Evolutionary conservation across 371 early-diverging fungal genomes (phyloP).

Genomic region (Lichtheimia ramosa): DNA sequence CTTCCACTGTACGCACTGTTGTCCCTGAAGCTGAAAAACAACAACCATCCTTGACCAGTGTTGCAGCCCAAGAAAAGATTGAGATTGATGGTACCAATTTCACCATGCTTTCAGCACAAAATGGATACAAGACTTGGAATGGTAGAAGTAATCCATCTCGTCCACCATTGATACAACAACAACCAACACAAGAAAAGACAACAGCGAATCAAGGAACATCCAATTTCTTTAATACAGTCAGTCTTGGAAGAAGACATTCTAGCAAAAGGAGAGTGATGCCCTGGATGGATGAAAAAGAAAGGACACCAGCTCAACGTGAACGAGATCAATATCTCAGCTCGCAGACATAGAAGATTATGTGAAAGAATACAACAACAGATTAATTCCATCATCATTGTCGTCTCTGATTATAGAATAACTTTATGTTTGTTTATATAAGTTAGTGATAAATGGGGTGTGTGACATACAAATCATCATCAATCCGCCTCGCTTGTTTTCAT

Average conservation of each 20-base stretch:
- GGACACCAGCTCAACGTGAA: constrained; percentile 34
- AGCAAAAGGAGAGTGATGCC: constrained; percentile 8
- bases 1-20: constrained; percentile 35
- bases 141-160: constrained; percentile 11
- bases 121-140: constrained; percentile 17
- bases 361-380: no score
- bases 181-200: not conserved
- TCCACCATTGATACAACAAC: constrained; percentile 1
- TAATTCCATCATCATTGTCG: no score
- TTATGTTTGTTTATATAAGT: no score
- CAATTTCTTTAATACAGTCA: constrained; percentile 12
- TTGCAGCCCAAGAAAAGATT: constrained; percentile 15
- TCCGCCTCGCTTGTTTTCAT: no score
- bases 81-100: constrained; percentile 18
- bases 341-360: not conserved
- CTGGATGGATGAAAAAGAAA: constrained; percentile 12
- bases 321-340: constrained; percentile 22
- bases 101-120: not conserved
- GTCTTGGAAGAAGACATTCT: constrained; percentile 6
- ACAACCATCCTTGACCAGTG: not conserved
- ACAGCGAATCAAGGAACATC: not conserved
- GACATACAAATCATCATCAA: no score
- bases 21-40: constrained; percentile 18
- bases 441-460: no score
- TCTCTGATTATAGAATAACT: no score